A percentile compares a stretch with the other conserved stretches of the same genome.
phyloP scores from a whole-genome alignment of 371 early-diverging fungal species.

The Lichtheimia corymbifera region DNA sequence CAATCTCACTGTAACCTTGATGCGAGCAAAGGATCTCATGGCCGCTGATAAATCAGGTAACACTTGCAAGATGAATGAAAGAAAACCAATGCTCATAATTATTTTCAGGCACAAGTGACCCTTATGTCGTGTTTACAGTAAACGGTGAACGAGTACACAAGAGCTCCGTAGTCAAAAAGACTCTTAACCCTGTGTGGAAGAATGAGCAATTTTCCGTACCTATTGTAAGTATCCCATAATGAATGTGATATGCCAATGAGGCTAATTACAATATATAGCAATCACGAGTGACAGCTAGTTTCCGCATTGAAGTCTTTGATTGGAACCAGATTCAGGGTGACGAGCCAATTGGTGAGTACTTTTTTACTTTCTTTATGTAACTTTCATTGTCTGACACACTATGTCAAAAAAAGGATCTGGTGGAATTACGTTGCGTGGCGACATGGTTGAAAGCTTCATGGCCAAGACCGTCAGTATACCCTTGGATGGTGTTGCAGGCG shows the following conservation, averaged over 20 bases:
- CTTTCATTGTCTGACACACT: not conserved
- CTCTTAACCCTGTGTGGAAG: conserved; percentile 80
- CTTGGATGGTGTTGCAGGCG: conserved; percentile 38
- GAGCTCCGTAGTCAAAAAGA: conserved; percentile 77
- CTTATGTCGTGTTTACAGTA: conserved; percentile 73
- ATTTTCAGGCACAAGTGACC: conserved; percentile 71
- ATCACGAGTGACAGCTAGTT: conserved; percentile 57
- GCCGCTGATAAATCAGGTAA: conserved; percentile 54
- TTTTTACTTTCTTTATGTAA: too few relatives aligned
- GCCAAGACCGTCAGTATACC: conserved; percentile 38
- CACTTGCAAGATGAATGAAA: not conserved
- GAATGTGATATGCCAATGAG: not conserved
- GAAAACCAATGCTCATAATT: not conserved
- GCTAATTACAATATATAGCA: conserved; percentile 21
- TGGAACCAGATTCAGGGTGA: conserved; percentile 76
- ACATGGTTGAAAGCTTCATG: conserved; percentile 43
- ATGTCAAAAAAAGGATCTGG: conserved; percentile 32
- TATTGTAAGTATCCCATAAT: conserved; percentile 46
- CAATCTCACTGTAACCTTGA: conserved; percentile 43
- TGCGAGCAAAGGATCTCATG: conserved; percentile 48
- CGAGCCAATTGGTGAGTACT: conserved; percentile 53
- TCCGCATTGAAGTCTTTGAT: conserved; percentile 78
- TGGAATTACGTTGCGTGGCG: conserved; percentile 42
- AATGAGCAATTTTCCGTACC: conserved; percentile 74
- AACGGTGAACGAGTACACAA: conserved; percentile 81